Evolutionary conservation across 768 basidiomycete genomes (phyloP).

Genomic region (Dioszegia aurantiaca): DNA sequence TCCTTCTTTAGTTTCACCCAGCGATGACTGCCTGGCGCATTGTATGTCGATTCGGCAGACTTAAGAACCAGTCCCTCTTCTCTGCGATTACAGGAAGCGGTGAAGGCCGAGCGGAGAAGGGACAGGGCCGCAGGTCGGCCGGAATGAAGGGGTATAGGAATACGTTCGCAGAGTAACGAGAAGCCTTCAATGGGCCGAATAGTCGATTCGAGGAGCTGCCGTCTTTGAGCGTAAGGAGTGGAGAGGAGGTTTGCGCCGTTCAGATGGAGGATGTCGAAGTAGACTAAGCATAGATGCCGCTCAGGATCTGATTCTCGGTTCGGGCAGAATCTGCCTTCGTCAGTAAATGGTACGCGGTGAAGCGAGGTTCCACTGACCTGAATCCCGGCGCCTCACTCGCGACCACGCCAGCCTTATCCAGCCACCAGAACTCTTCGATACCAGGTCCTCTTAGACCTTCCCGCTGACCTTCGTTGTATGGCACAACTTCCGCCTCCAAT

Average conservation of each 20-base stretch:
- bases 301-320: background rate
- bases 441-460: constrained; percentile 47
- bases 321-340: background rate
- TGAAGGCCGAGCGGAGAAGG: constrained; percentile 9
- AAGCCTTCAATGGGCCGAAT: constrained; percentile 59
- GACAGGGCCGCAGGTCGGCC: constrained; percentile 20
- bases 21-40: constrained; percentile 58
- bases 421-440: constrained; percentile 66
- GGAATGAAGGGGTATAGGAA: constrained; percentile 55
- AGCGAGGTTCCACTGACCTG: background rate
- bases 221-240: constrained; percentile 62
- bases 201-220: constrained; percentile 62
- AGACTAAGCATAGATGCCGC: constrained; percentile 73
- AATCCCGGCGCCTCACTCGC: background rate
- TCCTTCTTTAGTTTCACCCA: constrained; percentile 85
- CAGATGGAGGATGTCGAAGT: constrained; percentile 78
- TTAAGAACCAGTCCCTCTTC: constrained; percentile 68
- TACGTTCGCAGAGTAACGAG: constrained; percentile 51
- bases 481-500: constrained; percentile 87
- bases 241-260: constrained; percentile 63
- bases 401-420: constrained; percentile 36
- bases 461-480: constrained; percentile 61
- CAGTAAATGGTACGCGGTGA: background rate
- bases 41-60: constrained; percentile 66
- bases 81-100: background rate